phyloP scores from a whole-genome alignment of 2,329 filamentous ascomycete species.

The Cryphonectria carpinicola region DNA sequence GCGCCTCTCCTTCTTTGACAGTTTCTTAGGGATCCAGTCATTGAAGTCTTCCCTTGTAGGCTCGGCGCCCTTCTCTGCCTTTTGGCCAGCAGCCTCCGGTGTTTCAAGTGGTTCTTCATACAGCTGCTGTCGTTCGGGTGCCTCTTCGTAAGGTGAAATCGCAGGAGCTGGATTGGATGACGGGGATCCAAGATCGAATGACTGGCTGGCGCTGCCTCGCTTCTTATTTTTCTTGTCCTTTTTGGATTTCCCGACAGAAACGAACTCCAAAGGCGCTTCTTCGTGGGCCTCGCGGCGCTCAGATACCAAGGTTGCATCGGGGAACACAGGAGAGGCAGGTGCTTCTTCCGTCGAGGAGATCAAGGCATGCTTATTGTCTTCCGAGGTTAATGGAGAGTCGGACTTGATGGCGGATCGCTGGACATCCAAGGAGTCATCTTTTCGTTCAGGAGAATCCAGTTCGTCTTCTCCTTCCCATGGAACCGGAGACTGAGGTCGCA shows the following conservation, averaged over 20 bases:
- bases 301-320: not conserved
- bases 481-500: not conserved
- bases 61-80: conserved; percentile 11
- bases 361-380: conserved; percentile 12
- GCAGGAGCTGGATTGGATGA: conserved; percentile 20
- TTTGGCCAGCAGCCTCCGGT: not conserved
- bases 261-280: not conserved
- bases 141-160: conserved; percentile 7
- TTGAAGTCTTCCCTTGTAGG: conserved; percentile 30
- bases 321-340: not conserved
- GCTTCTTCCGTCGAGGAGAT: conserved; percentile 16
- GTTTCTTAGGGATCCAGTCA: conserved; percentile 34
- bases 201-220: conserved; percentile 24
- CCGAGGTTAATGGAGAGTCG: not conserved
- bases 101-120: not conserved
- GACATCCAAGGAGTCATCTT: not conserved
- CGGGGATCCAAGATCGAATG: conserved; percentile 17
- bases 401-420: not conserved
- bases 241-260: conserved; percentile 8
- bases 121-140: not conserved
- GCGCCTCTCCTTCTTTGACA: conserved; percentile 36
- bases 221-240: conserved; percentile 28
- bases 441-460: not conserved
- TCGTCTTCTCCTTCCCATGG: not conserved
- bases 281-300: not conserved